Base-by-base conservation (phyloP, 139 green algal species). In the Picochlorum sp. region DNA sequence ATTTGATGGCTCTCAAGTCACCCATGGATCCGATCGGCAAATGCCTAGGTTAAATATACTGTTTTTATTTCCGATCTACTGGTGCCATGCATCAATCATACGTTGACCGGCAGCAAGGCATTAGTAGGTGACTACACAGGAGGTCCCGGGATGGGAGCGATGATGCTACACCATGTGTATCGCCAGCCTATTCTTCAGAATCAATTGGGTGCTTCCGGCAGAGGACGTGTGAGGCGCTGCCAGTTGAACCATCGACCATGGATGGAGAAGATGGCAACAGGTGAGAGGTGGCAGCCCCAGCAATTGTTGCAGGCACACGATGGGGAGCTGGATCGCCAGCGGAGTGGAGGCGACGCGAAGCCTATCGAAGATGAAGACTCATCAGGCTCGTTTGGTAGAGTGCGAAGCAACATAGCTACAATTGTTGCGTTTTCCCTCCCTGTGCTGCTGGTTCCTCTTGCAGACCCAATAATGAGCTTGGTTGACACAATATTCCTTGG, bases 381-480 rank as follows among this genome's bases (percentile, higher is more conserved):
- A 46, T 11, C 13, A 14, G 18, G 18, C 0, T 20, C n/a, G 2
- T 20, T 44, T 44, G 18, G 56, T 24, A 21, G 26, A 15, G 57
- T 65, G 6, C 20, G 21, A 9, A 18, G 13, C 5, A 51, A 45
- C 13, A 57, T 66, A 15, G 8, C 7, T 10, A 14, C 68, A 13
- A 66, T 77, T 7, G 6, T 65, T 26, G n/a, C n/a, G 1, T 80
- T 77, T 62, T 51, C 50, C 18, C 21, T 65, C 0, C 84, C 84
- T 8, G 81, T 82, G 3, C 28, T 86, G 5, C 50, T 80, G 56
- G 82, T 88, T 14, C 82, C 83, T 0, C 64, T 94, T 20, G 86
- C 82, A 37, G 87, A 95, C 49, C 87, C 86, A 4, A 62, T 95
- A 14, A 90, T 95, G 86, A 74, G 58, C 11, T 69, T 95, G 15